Base-by-base conservation (phyloP, 179 eudicot genomes). In the Camellia oleifera region DNA sequence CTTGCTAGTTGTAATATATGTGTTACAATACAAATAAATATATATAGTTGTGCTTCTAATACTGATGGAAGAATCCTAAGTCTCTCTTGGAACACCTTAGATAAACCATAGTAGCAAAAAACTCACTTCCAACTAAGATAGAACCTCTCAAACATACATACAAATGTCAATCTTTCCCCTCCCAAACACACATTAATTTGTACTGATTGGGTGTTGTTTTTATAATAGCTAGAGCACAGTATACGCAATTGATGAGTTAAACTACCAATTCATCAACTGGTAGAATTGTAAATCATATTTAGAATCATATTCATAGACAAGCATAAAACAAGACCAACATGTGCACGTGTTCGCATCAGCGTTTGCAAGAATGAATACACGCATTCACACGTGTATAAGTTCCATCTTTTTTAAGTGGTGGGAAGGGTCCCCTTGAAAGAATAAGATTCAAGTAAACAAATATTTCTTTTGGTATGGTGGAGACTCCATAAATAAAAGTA, bases 401-500 rank as follows among this genome's bases (percentile, higher is more conserved):
- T 69, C 40, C 52, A 46, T 50, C 50, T 72, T 8, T 57, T 44
- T 10, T 12, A 26, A 60, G 73, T 77, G 77, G 81, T 23, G 40
- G 40, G 69, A 40, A 20, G 80, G 79, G 73, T 61, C 82, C 78
- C 72, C 57, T 50, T 15, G 26, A 71, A 65, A 77, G 78, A 80
- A 77, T 72, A 71, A 63, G 81, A 78, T 80, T 79, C 85, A 78
- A 32, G 57, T 48, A 74, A 57, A 69, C 78, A 75, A 82, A 15
- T 68, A 60, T 82, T 79, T 82, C 72, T 79, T 78, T 82, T 74
- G 76, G 69, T 71, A 74, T 81, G 81, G 84, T 81, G 86, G 82
- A 81, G 81, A 81, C 69, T 62, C 82, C 84, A 84, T 52, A 72
- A 84, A 54, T 12, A 64, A 77, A 84, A 79, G 77, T 40, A 76